Conservation (phyloP, 306 rosid species). For the peach (Prunus persica) region Prunus_persica_NCBIv2 NC_034015.1:13102001-13102500, state of each 20-base stretch:
- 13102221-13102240: background rate
- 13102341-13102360: conserved; percentile 71
- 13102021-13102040: conserved; percentile 27
- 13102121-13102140: conserved; percentile 73
- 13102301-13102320: conserved; percentile 99
- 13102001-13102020: conserved; percentile 23
- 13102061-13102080: conserved; percentile 36
- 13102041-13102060: conserved; percentile 39
- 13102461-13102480: background rate
- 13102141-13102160: conserved; percentile 94
- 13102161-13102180: conserved; percentile 90
- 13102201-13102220: conserved; percentile 7
- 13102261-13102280: conserved; percentile 3
- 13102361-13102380: conserved; percentile 13
- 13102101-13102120: conserved; percentile 45
- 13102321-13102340: conserved; percentile 98
- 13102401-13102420: background rate
- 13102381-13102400: conserved; percentile 18
- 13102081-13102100: conserved; percentile 52
- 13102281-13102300: conserved; percentile 81
- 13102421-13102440: background rate
- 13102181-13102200: conserved; percentile 90
- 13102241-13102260: conserved; percentile 5
- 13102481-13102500: background rate
- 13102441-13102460: background rate